Conservation (phyloP, 331 rosid genomes). For the Malus hybrid region DNA sequence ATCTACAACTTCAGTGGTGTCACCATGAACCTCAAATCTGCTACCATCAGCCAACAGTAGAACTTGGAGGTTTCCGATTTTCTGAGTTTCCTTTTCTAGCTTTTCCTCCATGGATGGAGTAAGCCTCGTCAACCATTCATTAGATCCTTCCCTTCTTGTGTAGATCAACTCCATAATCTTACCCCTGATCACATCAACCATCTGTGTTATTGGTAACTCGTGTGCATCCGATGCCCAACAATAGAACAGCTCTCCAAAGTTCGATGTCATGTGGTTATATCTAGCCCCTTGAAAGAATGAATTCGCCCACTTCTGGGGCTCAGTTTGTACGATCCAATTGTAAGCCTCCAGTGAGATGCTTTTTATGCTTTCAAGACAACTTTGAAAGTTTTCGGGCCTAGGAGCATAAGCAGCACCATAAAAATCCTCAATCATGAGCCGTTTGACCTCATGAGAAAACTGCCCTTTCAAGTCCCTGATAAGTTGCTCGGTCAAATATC, state of each 20-base stretch:
- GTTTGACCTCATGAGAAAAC: constrained; percentile 92
- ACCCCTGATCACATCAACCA: constrained; percentile 79
- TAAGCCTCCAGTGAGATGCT: constrained; percentile 72
- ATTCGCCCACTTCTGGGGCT: constrained; percentile 83
- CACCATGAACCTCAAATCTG: constrained; percentile 84
- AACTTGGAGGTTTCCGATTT: constrained; percentile 49
- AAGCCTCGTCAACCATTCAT: constrained; percentile 65
- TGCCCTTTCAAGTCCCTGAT: constrained; percentile 81
- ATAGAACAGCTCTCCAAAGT: constrained; percentile 89
- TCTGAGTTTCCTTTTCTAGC: constrained; percentile 58
- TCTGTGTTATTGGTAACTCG: constrained; percentile 89
- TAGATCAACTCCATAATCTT: constrained; percentile 73
- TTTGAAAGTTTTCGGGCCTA: constrained; percentile 60
- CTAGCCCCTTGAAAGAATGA: constrained; percentile 82
- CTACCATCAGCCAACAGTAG: constrained; percentile 46
- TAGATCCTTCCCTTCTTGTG: constrained; percentile 48
- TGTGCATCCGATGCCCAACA: constrained; percentile 84
- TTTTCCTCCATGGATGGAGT: constrained; percentile 90
- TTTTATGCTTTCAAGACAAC: constrained; percentile 61
- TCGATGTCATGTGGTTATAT: constrained; percentile 82
- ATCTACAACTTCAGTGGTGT: constrained; percentile 62
- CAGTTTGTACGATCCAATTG: constrained; percentile 74
- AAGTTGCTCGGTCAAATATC: constrained; percentile 77
- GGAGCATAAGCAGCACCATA: constrained; percentile 78
- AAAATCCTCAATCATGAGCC: constrained; percentile 80